Percentiles rank a stretch among this genome's conserved stretches.
Conservation (phyloP, 1,284 basidiomycete genomes). For the Microbotryum silenes-acaulis region DNA sequence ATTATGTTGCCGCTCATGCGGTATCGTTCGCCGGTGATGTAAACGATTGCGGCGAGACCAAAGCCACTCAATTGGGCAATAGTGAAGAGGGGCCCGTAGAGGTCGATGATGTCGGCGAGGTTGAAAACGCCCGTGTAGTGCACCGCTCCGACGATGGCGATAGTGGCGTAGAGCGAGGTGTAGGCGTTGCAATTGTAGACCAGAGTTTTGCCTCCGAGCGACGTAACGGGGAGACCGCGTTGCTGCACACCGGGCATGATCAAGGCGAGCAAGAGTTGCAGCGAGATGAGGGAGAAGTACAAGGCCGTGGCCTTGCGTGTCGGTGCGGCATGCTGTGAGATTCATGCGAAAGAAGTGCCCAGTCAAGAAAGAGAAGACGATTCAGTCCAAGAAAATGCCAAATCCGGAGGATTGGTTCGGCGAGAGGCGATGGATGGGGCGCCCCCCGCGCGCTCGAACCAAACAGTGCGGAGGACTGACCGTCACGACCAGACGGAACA, state of each 20-base stretch:
- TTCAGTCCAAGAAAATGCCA: neutral
- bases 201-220: constrained; percentile 81
- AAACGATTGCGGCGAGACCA: constrained; percentile 66
- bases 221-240: constrained; percentile 87
- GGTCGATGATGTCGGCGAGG: constrained; percentile 89
- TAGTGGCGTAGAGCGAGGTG: constrained; percentile 74
- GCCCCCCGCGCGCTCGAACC: no score
- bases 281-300: constrained; percentile 80
- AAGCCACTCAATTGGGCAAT: constrained; percentile 91
- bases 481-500: constrained; percentile 26
- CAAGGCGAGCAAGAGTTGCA: constrained; percentile 83
- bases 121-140: constrained; percentile 80
- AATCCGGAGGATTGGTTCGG: neutral
- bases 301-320: constrained; percentile 79
- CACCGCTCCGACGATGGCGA: constrained; percentile 65
- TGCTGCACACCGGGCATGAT: constrained; percentile 87
- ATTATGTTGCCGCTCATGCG: constrained; percentile 90
- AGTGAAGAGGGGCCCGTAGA: constrained; percentile 93
- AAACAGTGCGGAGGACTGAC: constrained; percentile 6
- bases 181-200: constrained; percentile 97
- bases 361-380: neutral
- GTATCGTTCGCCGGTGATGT: constrained; percentile 69
- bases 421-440: neutral
- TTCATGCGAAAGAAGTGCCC: neutral
- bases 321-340: constrained; percentile 73